A percentile compares a stretch with the other conserved stretches of the same genome.
Evolutionary conservation across 768 basidiomycete species (phyloP).

Genomic region (Lentinula edodes): DNA sequence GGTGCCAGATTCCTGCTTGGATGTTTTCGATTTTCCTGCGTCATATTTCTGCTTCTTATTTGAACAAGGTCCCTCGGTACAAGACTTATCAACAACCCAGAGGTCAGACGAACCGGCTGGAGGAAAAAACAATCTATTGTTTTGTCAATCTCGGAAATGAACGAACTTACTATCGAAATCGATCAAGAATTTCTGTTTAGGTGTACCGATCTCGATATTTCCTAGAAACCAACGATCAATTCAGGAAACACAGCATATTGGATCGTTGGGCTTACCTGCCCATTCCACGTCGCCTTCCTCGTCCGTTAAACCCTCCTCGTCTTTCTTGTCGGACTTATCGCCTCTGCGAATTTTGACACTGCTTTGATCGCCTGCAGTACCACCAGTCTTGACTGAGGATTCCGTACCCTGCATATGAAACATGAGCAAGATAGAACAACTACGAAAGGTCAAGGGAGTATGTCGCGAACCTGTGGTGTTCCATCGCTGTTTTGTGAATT

Average conservation of each 20-base stretch:
- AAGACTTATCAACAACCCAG: slow-evolving; percentile 25
- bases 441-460: no score
- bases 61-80: slow-evolving; percentile 21
- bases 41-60: slow-evolving; percentile 23
- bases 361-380: no score
- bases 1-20: slow-evolving; percentile 17
- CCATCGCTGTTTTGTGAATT: no score
- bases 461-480: no score
- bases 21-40: slow-evolving; percentile 22
- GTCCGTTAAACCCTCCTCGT: slow-evolving; percentile 20
- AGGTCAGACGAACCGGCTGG: slow-evolving; percentile 7
- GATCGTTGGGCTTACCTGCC: slow-evolving; percentile 20
- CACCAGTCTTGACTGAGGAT: no score
- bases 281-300: slow-evolving; percentile 29
- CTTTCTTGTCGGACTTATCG: neutral
- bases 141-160: neutral
- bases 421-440: no score
- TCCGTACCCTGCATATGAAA: no score
- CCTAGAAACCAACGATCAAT: slow-evolving; percentile 17
- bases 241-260: neutral
- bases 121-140: neutral
- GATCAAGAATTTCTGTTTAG: slow-evolving; percentile 28
- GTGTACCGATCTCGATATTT: slow-evolving; percentile 32
- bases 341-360: no score
- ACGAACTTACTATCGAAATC: slow-evolving; percentile 33